Evolutionary conservation across 768 basidiomycete genomes (phyloP), one percentile per base, ranked within the genome.

Genomic region (Boletus pseudopeckii): DNA sequence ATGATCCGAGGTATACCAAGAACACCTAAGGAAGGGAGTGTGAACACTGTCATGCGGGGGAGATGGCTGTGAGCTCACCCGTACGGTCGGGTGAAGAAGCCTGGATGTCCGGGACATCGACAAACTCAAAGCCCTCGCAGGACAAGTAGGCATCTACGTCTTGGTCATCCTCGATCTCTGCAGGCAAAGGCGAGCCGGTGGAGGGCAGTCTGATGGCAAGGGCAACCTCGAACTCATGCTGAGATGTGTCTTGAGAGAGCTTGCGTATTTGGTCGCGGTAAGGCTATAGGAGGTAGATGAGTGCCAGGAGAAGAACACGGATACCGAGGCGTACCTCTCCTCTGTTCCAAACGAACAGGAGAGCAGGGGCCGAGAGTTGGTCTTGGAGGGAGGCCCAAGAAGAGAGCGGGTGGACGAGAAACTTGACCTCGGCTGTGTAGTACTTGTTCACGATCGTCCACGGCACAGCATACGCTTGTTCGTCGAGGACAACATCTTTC

Each of bases 401-500:
- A 30, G 73, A 70, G 49, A 82, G 66, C 17, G 77, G 72, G 50
- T 77, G 77, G 11, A 77, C 72, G 33, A 81, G 72, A 64, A 92
- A 91, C 55, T 84, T 82, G 7, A 93, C 86, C 54, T 79, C 75
- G 2, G 90, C 91, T 14, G 80, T 80, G 72, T 92, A 93, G 70
- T 93, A 93, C 67, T 81, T 85, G 74, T 92, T 92, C 48, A 72
- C 70, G 56, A 92, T 87, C 39, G 80, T 86, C 89, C 88, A 92
- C 10, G 86, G 84, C 32, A 88, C 70, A 26, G 45, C 56, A 1
- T 57, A 45, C 22, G 55, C 28, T 11, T 58, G 55, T 24, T 65
- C 63, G 24, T 59, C 60, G 45, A 56, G 40, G 34, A 50, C 57
- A 53, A 46, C 52, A 9, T 59, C 56, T 32, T 56, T 60, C 28